A percentile compares a stretch with the other conserved stretches of the same genome.
Conservation (phyloP, 2,329 filamentous ascomycete genomes). For the Phaeosphaeriaceae sp. region DNA sequence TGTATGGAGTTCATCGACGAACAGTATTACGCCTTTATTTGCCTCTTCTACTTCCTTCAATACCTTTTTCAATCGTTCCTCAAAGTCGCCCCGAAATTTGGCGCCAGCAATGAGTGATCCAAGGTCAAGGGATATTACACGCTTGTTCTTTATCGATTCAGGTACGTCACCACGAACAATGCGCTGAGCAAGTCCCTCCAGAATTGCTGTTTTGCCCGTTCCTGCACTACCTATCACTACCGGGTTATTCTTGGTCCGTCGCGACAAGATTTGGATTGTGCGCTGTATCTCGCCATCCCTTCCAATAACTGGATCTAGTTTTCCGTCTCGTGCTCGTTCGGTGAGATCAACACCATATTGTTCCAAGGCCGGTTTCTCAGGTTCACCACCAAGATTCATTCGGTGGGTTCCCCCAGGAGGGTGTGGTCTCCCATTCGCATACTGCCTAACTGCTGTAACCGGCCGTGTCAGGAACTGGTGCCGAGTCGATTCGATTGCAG, state of each 20-base stretch:
- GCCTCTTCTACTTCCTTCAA: slow-evolving; percentile 90
- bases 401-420: slow-evolving; percentile 91
- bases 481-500: slow-evolving; percentile 10
- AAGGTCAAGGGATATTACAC: slow-evolving; percentile 84
- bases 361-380: slow-evolving; percentile 85
- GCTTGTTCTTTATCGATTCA: slow-evolving; percentile 93
- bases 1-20: slow-evolving; percentile 93
- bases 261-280: slow-evolving; percentile 90
- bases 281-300: slow-evolving; percentile 89
- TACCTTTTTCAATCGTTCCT: slow-evolving; percentile 89
- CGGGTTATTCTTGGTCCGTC: slow-evolving; percentile 94
- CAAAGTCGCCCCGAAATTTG: slow-evolving; percentile 95
- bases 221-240: slow-evolving; percentile 92
- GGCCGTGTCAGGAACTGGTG: slow-evolving; percentile 44
- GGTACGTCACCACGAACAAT: slow-evolving; percentile 94
- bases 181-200: slow-evolving; percentile 87
- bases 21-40: slow-evolving; percentile 87
- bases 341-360: slow-evolving; percentile 92
- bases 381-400: slow-evolving; percentile 82
- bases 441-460: slow-evolving; percentile 56
- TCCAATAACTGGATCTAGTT: slow-evolving; percentile 94
- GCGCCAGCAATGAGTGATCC: slow-evolving; percentile 94
- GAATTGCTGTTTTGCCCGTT: slow-evolving; percentile 90
- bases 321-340: slow-evolving; percentile 80
- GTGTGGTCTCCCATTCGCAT: slow-evolving; percentile 70